Base-by-base conservation (phyloP, 2,329 filamentous ascomycete species). In the Colletotrichum sp. region DNA sequence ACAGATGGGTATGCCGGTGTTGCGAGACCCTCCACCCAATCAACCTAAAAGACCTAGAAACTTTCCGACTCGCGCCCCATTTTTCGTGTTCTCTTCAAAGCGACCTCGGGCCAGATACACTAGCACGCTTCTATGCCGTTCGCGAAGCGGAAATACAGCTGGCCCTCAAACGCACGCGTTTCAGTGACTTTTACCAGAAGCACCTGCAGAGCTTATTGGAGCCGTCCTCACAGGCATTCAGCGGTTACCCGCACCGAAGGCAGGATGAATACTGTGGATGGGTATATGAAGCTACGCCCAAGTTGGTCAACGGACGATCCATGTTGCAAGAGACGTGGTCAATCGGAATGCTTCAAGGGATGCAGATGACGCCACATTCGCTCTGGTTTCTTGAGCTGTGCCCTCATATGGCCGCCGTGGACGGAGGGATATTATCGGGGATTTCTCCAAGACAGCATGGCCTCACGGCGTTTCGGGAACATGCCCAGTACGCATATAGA, bases 41-140 rank as follows among this genome's bases (percentile, higher is more conserved):
- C 44, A 22, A 52, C 44, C 6, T 22, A 5, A 1, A 22, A 22
- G 12, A 22, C 6, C 44, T 13, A 6, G 9, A 52, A 22, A 11
- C 1, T 52, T 52, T 52, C 44, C n/a, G 44, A 3, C 1, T 5
- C 44, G 6, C n/a, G 44, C n/a, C n/a, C 44, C 19, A 52, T 22
- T n/a, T 0, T 2, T 13, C 12, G 1, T 52, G 44, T 52, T 6
- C 5, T n/a, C 11, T 22, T 52, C 19, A 0, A 52, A 52, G 11
- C n/a, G 44, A n/a, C 11, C 44, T 12, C n/a, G 7, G n/a, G 11
- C n/a, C 1, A 22, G 1, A 12, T 52, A n/a, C 6, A 52, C n/a
- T 22, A 52, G 44, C 11, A 1, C 4, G n/a, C 19, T 52, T 22
- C 11, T 52, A 22, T 52, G 44, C n/a, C 44, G 44, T 22, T 22